Conservation (phyloP, 345 rosid genomes). For the Melaleuca alternifolia region DNA sequence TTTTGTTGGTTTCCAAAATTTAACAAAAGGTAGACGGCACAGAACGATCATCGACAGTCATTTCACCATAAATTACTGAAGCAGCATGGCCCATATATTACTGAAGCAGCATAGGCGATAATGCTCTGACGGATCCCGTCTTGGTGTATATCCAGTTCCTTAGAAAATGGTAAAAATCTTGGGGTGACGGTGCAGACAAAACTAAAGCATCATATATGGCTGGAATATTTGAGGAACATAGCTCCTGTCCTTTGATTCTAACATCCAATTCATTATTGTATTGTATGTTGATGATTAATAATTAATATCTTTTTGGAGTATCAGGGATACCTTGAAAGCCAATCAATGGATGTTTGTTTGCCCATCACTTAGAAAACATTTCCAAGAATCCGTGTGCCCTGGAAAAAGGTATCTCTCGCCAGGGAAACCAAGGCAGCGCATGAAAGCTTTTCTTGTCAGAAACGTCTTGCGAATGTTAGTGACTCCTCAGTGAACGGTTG, state of each 20-base stretch:
- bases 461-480: neutral
- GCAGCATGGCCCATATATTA: neutral
- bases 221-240: neutral
- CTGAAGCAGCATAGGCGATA: neutral
- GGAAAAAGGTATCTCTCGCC: neutral
- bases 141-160: neutral
- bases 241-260: neutral
- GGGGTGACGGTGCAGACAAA: neutral
- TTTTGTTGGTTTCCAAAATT: neutral
- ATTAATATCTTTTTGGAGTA: neutral
- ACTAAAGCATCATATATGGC: neutral
- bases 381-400: neutral
- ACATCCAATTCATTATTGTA: neutral
- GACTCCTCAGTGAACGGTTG: neutral
- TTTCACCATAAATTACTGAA: neutral
- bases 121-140: neutral
- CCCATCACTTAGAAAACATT: neutral
- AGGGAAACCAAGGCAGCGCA: neutral
- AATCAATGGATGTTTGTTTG: neutral
- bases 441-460: neutral
- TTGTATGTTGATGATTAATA: neutral
- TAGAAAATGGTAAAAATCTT: neutral
- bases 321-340: neutral
- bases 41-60: neutral
- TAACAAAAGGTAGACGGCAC: neutral